Percentiles rank a stretch among this genome's conserved stretches.
These are phyloP conservation scores for Ceratocystis papillata DNA, from an alignment of 2,329 filamentous ascomycete genomes.

Conservation along the genomic window DNA sequence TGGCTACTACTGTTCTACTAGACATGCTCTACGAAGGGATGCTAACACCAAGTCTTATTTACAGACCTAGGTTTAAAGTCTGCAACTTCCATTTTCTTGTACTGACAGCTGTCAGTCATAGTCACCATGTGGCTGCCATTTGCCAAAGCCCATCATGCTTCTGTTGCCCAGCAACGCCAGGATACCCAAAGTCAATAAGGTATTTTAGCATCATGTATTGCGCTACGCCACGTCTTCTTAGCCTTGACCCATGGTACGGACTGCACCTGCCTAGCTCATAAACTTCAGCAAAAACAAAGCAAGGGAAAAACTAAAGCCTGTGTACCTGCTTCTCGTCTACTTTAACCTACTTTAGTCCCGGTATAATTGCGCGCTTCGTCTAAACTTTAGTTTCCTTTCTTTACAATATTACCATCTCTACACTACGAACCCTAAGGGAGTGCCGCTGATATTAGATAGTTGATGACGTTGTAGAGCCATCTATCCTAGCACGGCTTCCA, in stretches of 20 bases:
- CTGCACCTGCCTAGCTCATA: not conserved
- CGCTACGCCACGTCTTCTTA: not conserved
- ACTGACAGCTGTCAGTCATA: not conserved
- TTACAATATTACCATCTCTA: not conserved
- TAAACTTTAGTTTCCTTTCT: not conserved
- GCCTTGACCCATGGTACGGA: not conserved
- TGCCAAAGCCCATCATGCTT: not conserved
- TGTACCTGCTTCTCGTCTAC: not conserved
- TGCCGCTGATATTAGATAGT: not conserved
- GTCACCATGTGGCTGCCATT: not conserved
- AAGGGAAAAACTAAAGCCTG: not conserved
- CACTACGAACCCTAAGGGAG: not conserved
- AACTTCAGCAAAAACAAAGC: conserved; percentile 6
- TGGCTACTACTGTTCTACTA: not conserved
- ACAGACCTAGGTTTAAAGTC: not conserved
- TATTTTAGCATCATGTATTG: not conserved
- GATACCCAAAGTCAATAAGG: not conserved
- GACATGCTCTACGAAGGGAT: not conserved
- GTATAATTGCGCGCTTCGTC: not conserved
- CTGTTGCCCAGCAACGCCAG: conserved; percentile 3
- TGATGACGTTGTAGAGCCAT: not conserved
- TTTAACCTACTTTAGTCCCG: not conserved
- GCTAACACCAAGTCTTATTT: too few species aligned
- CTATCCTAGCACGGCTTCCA: not conserved
- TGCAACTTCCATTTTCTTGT: not conserved